Evolutionary conservation across 306 rosid genomes (phyloP).

Genomic region (Quercus suber): DNA sequence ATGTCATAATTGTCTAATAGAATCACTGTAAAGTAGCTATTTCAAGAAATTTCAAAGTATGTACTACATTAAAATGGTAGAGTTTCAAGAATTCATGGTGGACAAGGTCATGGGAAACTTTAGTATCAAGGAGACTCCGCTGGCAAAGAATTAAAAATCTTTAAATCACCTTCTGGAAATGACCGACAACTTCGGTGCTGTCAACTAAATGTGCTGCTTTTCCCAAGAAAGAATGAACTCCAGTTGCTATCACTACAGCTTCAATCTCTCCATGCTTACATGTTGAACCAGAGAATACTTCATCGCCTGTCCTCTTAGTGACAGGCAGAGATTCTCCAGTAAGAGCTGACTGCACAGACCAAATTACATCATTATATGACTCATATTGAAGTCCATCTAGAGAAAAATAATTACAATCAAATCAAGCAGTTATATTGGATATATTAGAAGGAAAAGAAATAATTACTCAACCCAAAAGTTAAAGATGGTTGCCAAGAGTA

Average conservation of each 20-base stretch:
- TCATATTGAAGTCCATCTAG: constrained; percentile 15
- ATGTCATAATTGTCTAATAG: neutral
- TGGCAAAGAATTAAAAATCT: constrained; percentile 3
- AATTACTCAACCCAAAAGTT: constrained; percentile 2
- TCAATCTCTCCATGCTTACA: constrained; percentile 91
- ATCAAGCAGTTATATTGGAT: neutral
- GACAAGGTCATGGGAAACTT: neutral
- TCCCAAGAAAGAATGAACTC: constrained; percentile 77
- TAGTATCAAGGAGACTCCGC: neutral
- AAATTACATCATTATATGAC: constrained; percentile 9
- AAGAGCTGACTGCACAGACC: constrained; percentile 73
- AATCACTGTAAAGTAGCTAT: neutral
- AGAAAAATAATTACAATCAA: constrained; percentile 4
- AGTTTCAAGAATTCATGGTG: neutral
- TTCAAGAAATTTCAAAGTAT: neutral
- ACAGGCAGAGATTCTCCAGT: constrained; percentile 89
- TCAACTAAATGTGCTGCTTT: constrained; percentile 86
- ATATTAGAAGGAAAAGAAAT: neutral
- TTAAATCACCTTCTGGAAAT: constrained; percentile 66
- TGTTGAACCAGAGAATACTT: constrained; percentile 79
- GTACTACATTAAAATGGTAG: neutral
- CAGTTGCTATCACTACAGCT: constrained; percentile 86
- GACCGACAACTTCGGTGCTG: constrained; percentile 65
- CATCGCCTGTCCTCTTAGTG: constrained; percentile 73
- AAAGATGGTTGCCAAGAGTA: neutral